These are phyloP conservation scores for Penicillium psychrosexuale DNA, from an alignment of 2,329 filamentous ascomycete genomes.

Conservation along the genomic window DNA sequence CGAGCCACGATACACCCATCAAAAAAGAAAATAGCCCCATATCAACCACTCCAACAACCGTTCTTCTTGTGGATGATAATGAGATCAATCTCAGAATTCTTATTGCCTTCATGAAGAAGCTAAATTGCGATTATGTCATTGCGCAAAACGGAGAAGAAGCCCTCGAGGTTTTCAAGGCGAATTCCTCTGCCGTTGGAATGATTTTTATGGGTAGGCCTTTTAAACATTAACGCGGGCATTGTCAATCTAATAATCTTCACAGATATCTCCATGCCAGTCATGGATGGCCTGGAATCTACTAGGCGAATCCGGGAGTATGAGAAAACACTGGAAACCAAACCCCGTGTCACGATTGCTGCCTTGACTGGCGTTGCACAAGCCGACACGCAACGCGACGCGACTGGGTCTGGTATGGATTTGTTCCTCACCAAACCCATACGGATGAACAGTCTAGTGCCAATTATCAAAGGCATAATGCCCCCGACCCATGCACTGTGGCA, in stretches of 20 bases:
- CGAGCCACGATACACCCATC: not conserved
- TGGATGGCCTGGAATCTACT: conserved; percentile 33
- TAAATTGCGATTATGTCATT: conserved; percentile 27
- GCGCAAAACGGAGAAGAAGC: conserved; percentile 38
- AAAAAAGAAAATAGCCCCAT: too few relatives aligned
- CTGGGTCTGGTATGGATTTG: conserved; percentile 28
- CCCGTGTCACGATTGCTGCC: conserved; percentile 22
- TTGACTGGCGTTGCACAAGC: conserved; percentile 31
- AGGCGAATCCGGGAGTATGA: conserved; percentile 29
- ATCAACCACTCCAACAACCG: not conserved
- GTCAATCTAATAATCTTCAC: not conserved
- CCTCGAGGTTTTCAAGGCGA: conserved; percentile 25
- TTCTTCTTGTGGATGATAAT: conserved; percentile 40
- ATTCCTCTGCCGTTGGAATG: conserved; percentile 1
- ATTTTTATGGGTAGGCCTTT: conserved; percentile 20
- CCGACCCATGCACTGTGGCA: not conserved
- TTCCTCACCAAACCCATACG: conserved; percentile 33
- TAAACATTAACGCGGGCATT: too few relatives aligned
- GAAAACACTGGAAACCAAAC: not conserved
- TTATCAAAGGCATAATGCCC: conserved; percentile 1
- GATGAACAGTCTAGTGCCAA: conserved; percentile 1
- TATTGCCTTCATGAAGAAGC: conserved; percentile 30
- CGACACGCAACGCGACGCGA: conserved; percentile 28
- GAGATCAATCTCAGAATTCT: conserved; percentile 34
- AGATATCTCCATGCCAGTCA: conserved; percentile 39